These are phyloP conservation scores for Diplodia corticola DNA, from an alignment of 2,329 filamentous ascomycete species.

Conservation along the genomic window DNA sequence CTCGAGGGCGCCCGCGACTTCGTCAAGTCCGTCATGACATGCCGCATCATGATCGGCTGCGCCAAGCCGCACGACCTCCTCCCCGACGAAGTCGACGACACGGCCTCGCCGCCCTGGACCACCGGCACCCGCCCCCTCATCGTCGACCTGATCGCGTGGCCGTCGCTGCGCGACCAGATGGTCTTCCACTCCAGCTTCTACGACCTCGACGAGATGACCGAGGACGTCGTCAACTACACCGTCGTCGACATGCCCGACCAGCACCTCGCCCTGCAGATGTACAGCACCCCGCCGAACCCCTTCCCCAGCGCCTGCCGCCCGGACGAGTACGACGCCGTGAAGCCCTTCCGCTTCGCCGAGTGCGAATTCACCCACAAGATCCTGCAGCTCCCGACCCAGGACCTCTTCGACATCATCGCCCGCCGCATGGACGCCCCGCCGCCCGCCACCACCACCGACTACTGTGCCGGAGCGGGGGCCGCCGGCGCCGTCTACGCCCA, in stretches of 20 bases:
- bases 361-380: neutral
- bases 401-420: constrained; percentile 1
- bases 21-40: neutral
- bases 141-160: constrained; percentile 22
- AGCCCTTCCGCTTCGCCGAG: neutral
- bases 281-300: neutral
- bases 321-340: neutral
- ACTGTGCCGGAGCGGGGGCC: no score
- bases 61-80: neutral
- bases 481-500: neutral
- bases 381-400: neutral
- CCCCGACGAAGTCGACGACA: neutral
- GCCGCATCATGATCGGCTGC: constrained; percentile 2
- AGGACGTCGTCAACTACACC: constrained; percentile 15
- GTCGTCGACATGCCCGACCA: constrained; percentile 12
- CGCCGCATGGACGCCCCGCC: neutral
- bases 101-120: neutral
- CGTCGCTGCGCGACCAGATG: constrained; percentile 20
- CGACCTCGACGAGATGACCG: constrained; percentile 14
- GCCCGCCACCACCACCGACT: neutral
- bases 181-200: constrained; percentile 14
- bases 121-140: neutral
- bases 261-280: constrained; percentile 6
- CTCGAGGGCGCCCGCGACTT: constrained; percentile 3
- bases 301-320: neutral